phyloP scores from a whole-genome alignment of 495 filamentous ascomycete species.

The Chaetomium tenue region DNA sequence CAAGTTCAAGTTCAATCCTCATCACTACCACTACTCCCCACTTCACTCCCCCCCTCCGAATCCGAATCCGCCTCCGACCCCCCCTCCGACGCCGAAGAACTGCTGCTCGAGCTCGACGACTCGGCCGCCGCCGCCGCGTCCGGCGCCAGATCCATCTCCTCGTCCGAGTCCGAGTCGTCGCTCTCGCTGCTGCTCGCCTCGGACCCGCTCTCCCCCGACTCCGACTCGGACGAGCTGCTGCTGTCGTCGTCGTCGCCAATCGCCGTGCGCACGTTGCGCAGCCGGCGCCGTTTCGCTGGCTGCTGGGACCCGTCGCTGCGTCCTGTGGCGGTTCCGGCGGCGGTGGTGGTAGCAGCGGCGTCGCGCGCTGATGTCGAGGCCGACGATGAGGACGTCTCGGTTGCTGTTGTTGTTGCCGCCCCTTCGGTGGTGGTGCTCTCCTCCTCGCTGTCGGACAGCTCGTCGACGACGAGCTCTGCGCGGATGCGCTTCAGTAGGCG shows the following conservation, averaged over 20 bases:
- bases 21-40: constrained; percentile 22
- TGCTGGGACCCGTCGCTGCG: constrained; percentile 45
- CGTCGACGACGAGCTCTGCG: constrained; percentile 46
- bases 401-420: constrained; percentile 29
- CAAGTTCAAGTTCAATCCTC: constrained; percentile 3
- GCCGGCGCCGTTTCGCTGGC: constrained; percentile 53
- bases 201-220: constrained; percentile 35
- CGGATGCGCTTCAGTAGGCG: constrained; percentile 52
- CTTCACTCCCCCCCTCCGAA: constrained; percentile 23
- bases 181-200: constrained; percentile 23
- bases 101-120: constrained; percentile 27
- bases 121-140: constrained; percentile 13
- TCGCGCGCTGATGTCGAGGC: constrained; percentile 17
- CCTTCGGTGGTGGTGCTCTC: constrained; percentile 26
- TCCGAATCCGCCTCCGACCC: constrained; percentile 14
- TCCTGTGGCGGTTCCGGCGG: constrained; percentile 5
- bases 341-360: constrained; percentile 1
- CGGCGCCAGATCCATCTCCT: constrained; percentile 27
- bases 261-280: constrained; percentile 51
- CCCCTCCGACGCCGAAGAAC: constrained; percentile 25
- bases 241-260: constrained; percentile 34
- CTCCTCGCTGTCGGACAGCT: constrained; percentile 47
- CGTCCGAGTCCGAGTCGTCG: constrained; percentile 33
- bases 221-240: constrained; percentile 36
- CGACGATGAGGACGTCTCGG: constrained; percentile 35